Percentiles rank a stretch among this genome's conserved stretches.
Evolutionary conservation across 192 early-diverging fungal species (phyloP).

Genomic region (Phycomyces blakesleeanus): DNA sequence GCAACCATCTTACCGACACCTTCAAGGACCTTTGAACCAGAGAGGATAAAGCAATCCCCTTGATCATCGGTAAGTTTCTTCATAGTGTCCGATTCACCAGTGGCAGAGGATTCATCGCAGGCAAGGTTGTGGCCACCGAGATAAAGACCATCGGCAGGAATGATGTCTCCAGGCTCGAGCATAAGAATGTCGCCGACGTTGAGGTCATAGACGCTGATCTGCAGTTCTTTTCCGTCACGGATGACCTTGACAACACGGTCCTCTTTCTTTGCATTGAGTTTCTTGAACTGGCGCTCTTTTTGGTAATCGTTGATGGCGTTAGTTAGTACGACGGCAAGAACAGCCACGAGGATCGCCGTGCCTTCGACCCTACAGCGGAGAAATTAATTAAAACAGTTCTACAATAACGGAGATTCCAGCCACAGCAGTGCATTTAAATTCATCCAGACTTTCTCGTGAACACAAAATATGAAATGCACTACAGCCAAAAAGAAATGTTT

Average conservation of each 20-base stretch:
- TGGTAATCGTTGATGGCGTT: conserved; percentile 89
- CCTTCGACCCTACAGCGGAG: conserved; percentile 45
- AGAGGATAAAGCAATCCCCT: conserved; percentile 78
- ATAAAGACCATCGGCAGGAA: conserved; percentile 86
- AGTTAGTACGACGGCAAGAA: conserved; percentile 86
- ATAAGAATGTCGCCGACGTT: conserved; percentile 88
- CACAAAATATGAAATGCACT: no score
- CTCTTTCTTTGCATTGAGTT: conserved; percentile 84
- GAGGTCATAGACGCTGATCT: conserved; percentile 75
- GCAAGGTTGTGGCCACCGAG: conserved; percentile 73
- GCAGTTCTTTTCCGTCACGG: conserved; percentile 70
- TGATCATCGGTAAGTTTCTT: conserved; percentile 62
- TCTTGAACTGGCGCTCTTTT: conserved; percentile 84
- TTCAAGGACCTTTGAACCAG: conserved; percentile 86
- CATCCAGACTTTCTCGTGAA: no score
- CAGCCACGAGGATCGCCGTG: conserved; percentile 78
- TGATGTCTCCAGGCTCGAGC: conserved; percentile 86
- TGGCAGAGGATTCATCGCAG: conserved; percentile 86
- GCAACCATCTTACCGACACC: conserved; percentile 84
- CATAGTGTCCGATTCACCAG: conserved; percentile 86
- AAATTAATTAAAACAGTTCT: neutral
- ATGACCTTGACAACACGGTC: conserved; percentile 71
- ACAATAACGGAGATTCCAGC: no score
- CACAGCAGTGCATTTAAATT: no score
- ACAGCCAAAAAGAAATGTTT: no score